Evolutionary conservation across 108 stramenopile species (phyloP), one percentile per base, ranked within the genome.

Genomic region (Fragilariopsis cylindrus): DNA sequence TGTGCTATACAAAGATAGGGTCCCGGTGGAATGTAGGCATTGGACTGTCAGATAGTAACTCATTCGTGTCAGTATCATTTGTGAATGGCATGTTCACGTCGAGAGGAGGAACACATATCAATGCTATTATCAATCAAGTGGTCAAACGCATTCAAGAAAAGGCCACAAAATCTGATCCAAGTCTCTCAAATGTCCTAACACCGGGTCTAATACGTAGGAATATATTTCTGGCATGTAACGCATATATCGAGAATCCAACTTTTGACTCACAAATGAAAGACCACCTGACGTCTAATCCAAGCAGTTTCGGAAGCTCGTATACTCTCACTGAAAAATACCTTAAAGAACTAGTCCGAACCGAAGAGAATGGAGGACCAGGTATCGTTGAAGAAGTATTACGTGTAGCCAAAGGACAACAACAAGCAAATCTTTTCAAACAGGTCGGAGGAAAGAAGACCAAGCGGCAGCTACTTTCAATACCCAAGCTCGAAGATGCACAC

Each of bases 261-360:
- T 99, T 99, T 84, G 98, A 99, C 83, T 96, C 95, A 5, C 98
- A 99, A 78, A 99, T 98, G 89, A 99, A 99, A 83, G 98, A 99
- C 56, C 90, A 82, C 54, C 83, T 99, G 3, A 98, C 97, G 2
- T 94, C 96, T 3, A 87, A 82, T 72, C 85, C 92, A 19, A 63
- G 80, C 16, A 79, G 48, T 6, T 99, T 99, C 69, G 98, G 98
- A 12, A 92, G 93, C 57, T 62, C 80, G 15, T 92, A 57, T 40
- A 57, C 57, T 3, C 65, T 96, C 18, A 72, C 81, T 19, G 74
- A 78, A 42, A 71, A 70, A 3, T 91, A 90, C 69, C 55, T 93
- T 19, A 84, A 73, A 21, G 69, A 84, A 56, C 57, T 92, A 39
- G 78, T 90, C 1, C 58, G 84, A 57, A 70, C 85, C 13, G 68